phyloP scores from a whole-genome alignment of 441 rosid species.

The Theobroma grandiflorum region DNA sequence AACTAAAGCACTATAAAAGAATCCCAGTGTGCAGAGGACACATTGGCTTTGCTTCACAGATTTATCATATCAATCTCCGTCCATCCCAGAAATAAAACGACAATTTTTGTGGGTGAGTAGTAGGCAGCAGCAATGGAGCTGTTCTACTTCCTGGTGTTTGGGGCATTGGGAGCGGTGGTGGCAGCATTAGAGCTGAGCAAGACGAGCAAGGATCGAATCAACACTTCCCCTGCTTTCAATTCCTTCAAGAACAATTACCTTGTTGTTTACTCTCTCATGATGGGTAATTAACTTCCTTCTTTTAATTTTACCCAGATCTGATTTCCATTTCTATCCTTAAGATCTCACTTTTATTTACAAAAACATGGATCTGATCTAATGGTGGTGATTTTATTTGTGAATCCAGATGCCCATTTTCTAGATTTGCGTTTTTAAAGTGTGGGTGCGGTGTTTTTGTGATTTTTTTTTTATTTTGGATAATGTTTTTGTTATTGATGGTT shows the following conservation, averaged over 20 bases:
- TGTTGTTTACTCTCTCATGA: slow-evolving; percentile 84
- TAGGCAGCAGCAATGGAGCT: slow-evolving; percentile 59
- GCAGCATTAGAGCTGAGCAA: slow-evolving; percentile 70
- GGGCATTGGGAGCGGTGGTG: slow-evolving; percentile 59
- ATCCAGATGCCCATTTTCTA: not conserved
- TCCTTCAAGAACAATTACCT: slow-evolving; percentile 87
- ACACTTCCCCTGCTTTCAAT: slow-evolving; percentile 67
- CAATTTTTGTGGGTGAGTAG: not conserved
- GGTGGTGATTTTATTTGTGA: not conserved
- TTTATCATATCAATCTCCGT: not conserved
- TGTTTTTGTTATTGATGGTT: not conserved
- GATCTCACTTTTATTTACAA: slow-evolving; percentile 23
- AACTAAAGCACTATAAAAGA: not conserved
- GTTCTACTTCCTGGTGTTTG: slow-evolving; percentile 68
- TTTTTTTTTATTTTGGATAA: not conserved
- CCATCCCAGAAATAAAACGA: not conserved
- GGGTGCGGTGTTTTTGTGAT: not conserved
- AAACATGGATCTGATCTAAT: slow-evolving; percentile 26
- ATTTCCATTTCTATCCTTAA: not conserved
- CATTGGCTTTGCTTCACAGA: not conserved
- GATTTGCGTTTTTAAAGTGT: not conserved
- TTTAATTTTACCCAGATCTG: slow-evolving; percentile 28
- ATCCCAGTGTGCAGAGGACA: slow-evolving; percentile 8
- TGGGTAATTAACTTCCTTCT: slow-evolving; percentile 49
- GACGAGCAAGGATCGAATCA: slow-evolving; percentile 69